These are phyloP conservation scores for Chrysoporthe puriensis DNA, from an alignment of 2,329 filamentous ascomycete genomes.

Conservation along the genomic window DNA sequence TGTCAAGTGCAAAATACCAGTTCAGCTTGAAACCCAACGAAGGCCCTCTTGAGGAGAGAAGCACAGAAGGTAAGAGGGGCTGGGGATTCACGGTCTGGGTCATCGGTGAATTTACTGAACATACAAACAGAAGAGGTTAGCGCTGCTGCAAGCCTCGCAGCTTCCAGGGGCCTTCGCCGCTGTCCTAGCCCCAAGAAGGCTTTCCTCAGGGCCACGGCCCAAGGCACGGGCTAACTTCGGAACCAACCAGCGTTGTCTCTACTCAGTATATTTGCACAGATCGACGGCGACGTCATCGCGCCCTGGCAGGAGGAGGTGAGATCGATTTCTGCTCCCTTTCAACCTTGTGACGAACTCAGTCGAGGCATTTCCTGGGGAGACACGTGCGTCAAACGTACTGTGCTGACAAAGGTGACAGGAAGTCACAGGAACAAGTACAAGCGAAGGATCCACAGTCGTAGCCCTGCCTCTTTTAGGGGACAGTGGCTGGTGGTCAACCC, in stretches of 20 bases:
- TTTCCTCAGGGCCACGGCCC: background rate
- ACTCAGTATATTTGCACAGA: background rate
- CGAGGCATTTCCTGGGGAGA: background rate
- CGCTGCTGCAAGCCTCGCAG: background rate
- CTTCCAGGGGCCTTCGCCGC: background rate
- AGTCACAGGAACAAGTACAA: background rate
- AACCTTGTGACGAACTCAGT: background rate
- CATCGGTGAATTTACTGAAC: background rate
- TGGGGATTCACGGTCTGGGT: background rate
- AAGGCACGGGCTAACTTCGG: background rate
- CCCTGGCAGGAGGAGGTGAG: background rate
- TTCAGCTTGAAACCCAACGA: background rate
- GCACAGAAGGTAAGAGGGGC: background rate
- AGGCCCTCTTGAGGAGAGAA: background rate
- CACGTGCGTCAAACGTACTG: background rate
- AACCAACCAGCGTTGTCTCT: background rate
- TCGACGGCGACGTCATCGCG: background rate
- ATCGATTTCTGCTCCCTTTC: background rate
- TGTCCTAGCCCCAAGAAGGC: background rate
- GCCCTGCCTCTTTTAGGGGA: slow-evolving; percentile 21
- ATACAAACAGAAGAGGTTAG: background rate
- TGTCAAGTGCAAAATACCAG: background rate
- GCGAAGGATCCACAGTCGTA: background rate
- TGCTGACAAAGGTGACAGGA: background rate
- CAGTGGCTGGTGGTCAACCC: background rate